Percentiles rank a stretch among this genome's conserved stretches.
Evolutionary conservation across 495 filamentous ascomycete species (phyloP).

Genomic region (Neurospora sp.): DNA sequence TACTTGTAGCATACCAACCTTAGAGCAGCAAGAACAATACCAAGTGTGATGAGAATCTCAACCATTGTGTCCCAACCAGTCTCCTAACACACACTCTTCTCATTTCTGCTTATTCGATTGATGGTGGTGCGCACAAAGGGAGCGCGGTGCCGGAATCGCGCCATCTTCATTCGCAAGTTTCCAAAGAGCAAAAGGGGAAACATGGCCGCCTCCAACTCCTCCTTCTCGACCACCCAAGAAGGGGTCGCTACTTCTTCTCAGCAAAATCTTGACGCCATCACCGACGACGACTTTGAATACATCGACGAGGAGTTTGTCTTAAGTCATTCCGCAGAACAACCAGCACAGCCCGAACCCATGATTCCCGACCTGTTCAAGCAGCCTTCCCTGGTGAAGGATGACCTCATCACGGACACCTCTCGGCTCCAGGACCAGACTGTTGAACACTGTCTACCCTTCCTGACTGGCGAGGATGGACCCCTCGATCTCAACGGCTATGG

Average conservation of each 20-base stretch:
- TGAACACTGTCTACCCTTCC: constrained; percentile 57
- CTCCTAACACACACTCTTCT: background rate
- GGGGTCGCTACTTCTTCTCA: background rate
- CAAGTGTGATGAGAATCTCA: background rate
- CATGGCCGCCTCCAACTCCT: background rate
- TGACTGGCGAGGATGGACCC: constrained; percentile 38
- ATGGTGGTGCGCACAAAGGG: constrained; percentile 9
- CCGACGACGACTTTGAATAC: constrained; percentile 5
- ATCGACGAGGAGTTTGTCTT: constrained; percentile 15
- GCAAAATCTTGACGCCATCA: background rate
- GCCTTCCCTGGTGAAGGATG: constrained; percentile 55
- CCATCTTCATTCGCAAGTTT: constrained; percentile 3
- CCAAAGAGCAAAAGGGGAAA: background rate
- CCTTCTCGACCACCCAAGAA: background rate
- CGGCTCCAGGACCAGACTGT: constrained; percentile 56
- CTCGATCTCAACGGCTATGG: constrained; percentile 52
- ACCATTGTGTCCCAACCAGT: background rate
- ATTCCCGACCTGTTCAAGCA: constrained; percentile 57
- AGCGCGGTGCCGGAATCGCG: constrained; percentile 3
- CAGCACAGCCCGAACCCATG: constrained; percentile 16
- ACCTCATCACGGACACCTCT: constrained; percentile 57
- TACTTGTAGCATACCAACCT: background rate
- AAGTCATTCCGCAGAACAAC: background rate
- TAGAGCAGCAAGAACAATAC: background rate
- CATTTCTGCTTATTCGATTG: background rate